These are phyloP conservation scores for Gremmenia infestans DNA, from an alignment of 2,329 filamentous ascomycete species.

Conservation along the genomic window DNA sequence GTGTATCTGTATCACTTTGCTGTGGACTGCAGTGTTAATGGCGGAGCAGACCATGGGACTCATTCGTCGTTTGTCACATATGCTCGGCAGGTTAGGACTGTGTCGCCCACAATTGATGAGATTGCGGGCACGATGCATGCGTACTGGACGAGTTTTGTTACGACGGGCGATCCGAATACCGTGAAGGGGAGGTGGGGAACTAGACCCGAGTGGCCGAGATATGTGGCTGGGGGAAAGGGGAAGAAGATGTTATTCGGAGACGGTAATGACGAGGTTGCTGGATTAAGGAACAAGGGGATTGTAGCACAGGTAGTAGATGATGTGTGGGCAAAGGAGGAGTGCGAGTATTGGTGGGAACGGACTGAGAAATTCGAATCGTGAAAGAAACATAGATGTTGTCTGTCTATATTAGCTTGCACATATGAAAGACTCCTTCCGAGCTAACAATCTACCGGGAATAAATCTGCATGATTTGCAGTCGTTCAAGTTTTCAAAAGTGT, in stretches of 20 bases:
- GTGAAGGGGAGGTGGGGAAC: conserved; percentile 15
- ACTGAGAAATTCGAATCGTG: conserved; percentile 40
- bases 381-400: not conserved
- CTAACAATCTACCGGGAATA: too few species aligned
- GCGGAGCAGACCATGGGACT: conserved; percentile 40
- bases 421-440: too few species aligned
- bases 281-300: conserved; percentile 34
- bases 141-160: conserved; percentile 31
- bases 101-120: conserved; percentile 4
- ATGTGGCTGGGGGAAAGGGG: conserved; percentile 7
- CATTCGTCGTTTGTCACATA: conserved; percentile 42
- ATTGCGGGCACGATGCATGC: conserved; percentile 28
- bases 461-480: too few species aligned
- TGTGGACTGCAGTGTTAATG: conserved; percentile 31
- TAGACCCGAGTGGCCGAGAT: conserved; percentile 21
- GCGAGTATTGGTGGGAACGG: conserved; percentile 57
- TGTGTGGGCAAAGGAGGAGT: conserved; percentile 43
- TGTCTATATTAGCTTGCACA: not conserved
- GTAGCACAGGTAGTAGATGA: conserved; percentile 41
- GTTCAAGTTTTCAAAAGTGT: too few species aligned
- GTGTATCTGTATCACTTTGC: conserved; percentile 59
- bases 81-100: conserved; percentile 20
- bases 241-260: conserved; percentile 48
- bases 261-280: conserved; percentile 52
- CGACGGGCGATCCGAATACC: conserved; percentile 29